phyloP scores from a whole-genome alignment of 2,329 filamentous ascomycete genomes.

The Keithomyces neogunnii region DNA sequence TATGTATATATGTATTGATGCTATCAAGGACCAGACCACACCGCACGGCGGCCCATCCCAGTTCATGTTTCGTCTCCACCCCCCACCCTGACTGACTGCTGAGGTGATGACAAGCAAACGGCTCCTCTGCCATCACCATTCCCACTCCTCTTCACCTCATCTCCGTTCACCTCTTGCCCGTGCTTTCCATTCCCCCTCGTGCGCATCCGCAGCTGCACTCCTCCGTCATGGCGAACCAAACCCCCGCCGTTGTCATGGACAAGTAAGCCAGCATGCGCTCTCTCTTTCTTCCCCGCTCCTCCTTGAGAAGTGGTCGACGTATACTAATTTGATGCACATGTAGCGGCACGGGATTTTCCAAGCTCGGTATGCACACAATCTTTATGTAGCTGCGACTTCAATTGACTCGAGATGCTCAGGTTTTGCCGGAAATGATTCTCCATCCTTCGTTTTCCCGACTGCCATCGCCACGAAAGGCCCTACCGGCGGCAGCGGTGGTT shows the following conservation, averaged over 20 bases:
- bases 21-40: too few relatives aligned
- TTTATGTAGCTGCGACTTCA: slow-evolving; percentile 4
- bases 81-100: slow-evolving; percentile 3
- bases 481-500: slow-evolving; percentile 59
- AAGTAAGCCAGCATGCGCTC: slow-evolving; percentile 69
- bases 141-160: slow-evolving; percentile 1
- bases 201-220: slow-evolving; percentile 16
- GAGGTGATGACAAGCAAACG: slow-evolving; percentile 9
- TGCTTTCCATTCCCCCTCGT: slow-evolving; percentile 3
- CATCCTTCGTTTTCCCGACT: slow-evolving; percentile 97
- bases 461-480: slow-evolving; percentile 92
- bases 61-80: slow-evolving; percentile 1
- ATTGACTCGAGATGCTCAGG: slow-evolving; percentile 43
- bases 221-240: slow-evolving; percentile 81
- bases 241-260: slow-evolving; percentile 99
- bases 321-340: slow-evolving; percentile 23
- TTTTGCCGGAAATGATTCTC: slow-evolving; percentile 98
- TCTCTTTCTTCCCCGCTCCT: slow-evolving; percentile 20
- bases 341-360: slow-evolving; percentile 98
- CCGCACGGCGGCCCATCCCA: too few relatives aligned
- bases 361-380: slow-evolving; percentile 64
- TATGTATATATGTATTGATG: too few relatives aligned
- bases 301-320: slow-evolving; percentile 15
- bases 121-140: slow-evolving; percentile 3
- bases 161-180: slow-evolving; percentile 2